Evolutionary conservation across 345 rosid species (phyloP).

Genomic region (Corchorus olitorius): DNA sequence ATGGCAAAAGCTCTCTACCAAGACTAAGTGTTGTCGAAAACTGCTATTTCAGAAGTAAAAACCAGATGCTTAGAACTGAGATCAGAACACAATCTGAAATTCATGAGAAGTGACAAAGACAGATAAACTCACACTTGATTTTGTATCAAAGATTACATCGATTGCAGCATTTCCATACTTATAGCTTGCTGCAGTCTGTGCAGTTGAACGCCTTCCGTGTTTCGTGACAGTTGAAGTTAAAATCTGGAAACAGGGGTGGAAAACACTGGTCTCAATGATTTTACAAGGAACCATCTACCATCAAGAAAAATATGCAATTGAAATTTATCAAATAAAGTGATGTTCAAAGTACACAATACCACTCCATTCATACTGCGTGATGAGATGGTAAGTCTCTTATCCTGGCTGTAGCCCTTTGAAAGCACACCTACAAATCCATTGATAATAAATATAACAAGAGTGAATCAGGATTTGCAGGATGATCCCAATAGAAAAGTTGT

Average conservation of each 20-base stretch:
- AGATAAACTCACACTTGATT: conserved; percentile 10
- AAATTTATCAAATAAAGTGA: neutral
- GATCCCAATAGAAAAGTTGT: neutral
- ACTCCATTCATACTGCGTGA: conserved; percentile 2
- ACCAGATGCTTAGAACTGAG: neutral
- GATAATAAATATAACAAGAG: neutral
- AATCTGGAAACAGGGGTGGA: neutral
- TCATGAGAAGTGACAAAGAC: neutral
- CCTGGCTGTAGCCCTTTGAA: conserved; percentile 2
- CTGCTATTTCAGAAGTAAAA: neutral
- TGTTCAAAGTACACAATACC: neutral
- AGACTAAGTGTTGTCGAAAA: conserved; percentile 1
- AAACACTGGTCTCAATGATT: neutral
- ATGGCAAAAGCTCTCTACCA: neutral
- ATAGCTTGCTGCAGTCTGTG: neutral
- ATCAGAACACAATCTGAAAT: neutral
- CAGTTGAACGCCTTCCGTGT: neutral
- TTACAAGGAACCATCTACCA: neutral
- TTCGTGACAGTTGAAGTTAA: neutral
- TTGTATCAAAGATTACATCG: neutral
- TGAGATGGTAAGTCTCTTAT: neutral
- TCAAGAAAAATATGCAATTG: neutral
- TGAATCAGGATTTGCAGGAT: neutral
- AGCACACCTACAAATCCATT: conserved; percentile 1
- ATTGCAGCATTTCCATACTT: neutral